Percentiles rank a stretch among this genome's conserved stretches.
Conservation (phyloP, 768 basidiomycete genomes). For the Boletales sp. region DNA sequence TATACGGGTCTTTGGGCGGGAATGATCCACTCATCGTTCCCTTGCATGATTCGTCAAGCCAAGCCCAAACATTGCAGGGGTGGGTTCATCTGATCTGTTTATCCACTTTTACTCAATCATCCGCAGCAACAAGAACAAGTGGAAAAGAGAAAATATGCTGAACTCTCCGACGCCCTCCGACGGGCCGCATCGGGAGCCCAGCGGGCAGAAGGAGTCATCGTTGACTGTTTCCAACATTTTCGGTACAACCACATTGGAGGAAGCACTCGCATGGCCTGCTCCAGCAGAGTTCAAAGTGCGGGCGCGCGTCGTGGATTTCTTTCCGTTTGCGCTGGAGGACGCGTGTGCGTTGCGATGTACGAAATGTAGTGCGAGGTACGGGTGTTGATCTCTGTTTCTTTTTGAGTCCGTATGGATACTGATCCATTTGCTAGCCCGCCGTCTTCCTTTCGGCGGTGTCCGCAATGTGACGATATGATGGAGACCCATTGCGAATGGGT, state of each 20-base stretch:
- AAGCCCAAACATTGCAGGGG: conserved; percentile 20
- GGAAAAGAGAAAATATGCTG: conserved; percentile 23
- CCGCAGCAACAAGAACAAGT: conserved; percentile 34
- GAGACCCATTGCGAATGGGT: conserved; percentile 45
- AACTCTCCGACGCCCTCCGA: not conserved
- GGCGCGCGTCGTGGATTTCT: conserved; percentile 54
- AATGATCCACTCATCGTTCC: conserved; percentile 21
- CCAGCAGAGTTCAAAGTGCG: conserved; percentile 41
- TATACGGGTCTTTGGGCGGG: conserved; percentile 30
- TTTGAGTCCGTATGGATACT: not conserved
- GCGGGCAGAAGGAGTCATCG: not conserved
- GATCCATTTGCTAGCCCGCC: conserved; percentile 39
- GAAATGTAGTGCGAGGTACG: conserved; percentile 51
- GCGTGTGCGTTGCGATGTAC: conserved; percentile 49
- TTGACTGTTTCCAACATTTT: not conserved
- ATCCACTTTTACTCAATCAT: not conserved
- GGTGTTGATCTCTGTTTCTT: not conserved
- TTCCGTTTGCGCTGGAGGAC: conserved; percentile 47
- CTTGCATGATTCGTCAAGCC: conserved; percentile 13
- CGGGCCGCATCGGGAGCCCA: conserved; percentile 2
- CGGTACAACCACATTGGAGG: conserved; percentile 32
- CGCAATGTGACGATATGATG: conserved; percentile 51
- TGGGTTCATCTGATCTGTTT: conserved; percentile 5
- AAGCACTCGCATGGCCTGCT: conserved; percentile 31
- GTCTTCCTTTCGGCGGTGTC: conserved; percentile 40